A percentile compares a stretch with the other conserved stretches of the same genome.
Evolutionary conservation across 768 basidiomycete genomes (phyloP).

Genomic region (Hemileccinum rubropunctum): DNA sequence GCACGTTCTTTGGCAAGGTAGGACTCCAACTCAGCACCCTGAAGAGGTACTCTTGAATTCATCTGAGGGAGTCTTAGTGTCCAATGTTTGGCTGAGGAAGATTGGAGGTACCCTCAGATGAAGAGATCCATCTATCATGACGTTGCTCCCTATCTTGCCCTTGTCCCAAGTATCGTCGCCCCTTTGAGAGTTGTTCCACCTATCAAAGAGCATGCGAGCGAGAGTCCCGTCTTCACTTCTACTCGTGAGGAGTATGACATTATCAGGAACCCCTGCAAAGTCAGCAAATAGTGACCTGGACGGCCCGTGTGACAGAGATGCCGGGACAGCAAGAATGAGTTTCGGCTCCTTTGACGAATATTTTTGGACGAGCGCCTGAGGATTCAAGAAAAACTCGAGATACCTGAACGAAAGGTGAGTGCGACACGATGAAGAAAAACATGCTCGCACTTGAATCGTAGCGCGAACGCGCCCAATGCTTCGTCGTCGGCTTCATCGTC

Average conservation of each 20-base stretch:
- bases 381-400: slow-evolving; percentile 87
- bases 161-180: slow-evolving; percentile 82
- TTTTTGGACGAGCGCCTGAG: slow-evolving; percentile 73
- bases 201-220: slow-evolving; percentile 72
- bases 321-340: slow-evolving; percentile 89
- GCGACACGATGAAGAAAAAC: not conserved
- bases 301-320: slow-evolving; percentile 89
- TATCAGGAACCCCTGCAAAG: slow-evolving; percentile 79
- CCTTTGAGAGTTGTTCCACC: slow-evolving; percentile 84
- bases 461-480: slow-evolving; percentile 77
- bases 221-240: slow-evolving; percentile 80
- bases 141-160: slow-evolving; percentile 82
- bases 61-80: slow-evolving; percentile 47
- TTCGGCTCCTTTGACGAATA: slow-evolving; percentile 90
- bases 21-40: slow-evolving; percentile 84
- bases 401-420: slow-evolving; percentile 49
- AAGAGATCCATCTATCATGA: slow-evolving; percentile 76
- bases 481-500: slow-evolving; percentile 80
- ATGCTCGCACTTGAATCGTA: slow-evolving; percentile 79
- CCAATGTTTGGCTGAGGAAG: not conserved
- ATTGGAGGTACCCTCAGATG: slow-evolving; percentile 54
- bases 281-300: slow-evolving; percentile 84
- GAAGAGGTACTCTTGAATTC: slow-evolving; percentile 84
- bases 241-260: slow-evolving; percentile 83
- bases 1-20: slow-evolving; percentile 73